phyloP scores from a whole-genome alignment of 73 alveolate species.

The Paramecium caudatum region DNA sequence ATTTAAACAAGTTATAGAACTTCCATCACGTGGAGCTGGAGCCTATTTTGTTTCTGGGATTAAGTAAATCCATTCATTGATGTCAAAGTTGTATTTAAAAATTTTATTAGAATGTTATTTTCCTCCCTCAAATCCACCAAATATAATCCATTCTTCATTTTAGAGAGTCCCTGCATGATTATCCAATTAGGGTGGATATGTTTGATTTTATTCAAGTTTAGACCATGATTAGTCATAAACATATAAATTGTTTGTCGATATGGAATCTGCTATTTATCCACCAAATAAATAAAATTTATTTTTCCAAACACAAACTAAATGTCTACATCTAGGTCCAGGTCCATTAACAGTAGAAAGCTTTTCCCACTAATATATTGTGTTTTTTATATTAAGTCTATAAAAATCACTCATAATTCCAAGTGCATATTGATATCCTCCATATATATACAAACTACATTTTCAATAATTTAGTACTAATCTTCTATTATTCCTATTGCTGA shows the following conservation, averaged over 20 bases:
- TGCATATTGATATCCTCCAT: slow-evolving; percentile 71
- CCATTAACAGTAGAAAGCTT: neutral
- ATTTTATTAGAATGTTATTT: slow-evolving; percentile 2
- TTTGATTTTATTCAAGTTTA: neutral
- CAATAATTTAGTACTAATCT: slow-evolving; percentile 29
- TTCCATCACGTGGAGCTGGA: slow-evolving; percentile 39
- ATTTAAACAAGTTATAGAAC: slow-evolving; percentile 39
- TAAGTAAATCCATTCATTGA: slow-evolving; percentile 31
- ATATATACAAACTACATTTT: slow-evolving; percentile 42
- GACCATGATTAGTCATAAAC: neutral
- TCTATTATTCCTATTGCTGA: slow-evolving; percentile 28
- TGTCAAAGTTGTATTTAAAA: neutral
- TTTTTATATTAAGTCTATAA: slow-evolving; percentile 49
- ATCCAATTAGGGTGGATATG: slow-evolving; percentile 9
- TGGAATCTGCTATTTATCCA: neutral
- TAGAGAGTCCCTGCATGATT: neutral
- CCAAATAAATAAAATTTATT: slow-evolving; percentile 29
- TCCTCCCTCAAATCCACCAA: slow-evolving; percentile 35
- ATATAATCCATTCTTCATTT: neutral
- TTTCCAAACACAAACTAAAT: neutral
- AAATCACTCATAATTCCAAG: slow-evolving; percentile 66
- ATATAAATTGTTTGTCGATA: slow-evolving; percentile 27
- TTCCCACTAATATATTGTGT: slow-evolving; percentile 4
- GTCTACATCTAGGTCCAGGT: slow-evolving; percentile 64
- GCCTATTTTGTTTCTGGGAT: neutral